Evolutionary conservation across 805 yeast species (phyloP).

Genomic region (Barnettozyma sucrosica): DNA sequence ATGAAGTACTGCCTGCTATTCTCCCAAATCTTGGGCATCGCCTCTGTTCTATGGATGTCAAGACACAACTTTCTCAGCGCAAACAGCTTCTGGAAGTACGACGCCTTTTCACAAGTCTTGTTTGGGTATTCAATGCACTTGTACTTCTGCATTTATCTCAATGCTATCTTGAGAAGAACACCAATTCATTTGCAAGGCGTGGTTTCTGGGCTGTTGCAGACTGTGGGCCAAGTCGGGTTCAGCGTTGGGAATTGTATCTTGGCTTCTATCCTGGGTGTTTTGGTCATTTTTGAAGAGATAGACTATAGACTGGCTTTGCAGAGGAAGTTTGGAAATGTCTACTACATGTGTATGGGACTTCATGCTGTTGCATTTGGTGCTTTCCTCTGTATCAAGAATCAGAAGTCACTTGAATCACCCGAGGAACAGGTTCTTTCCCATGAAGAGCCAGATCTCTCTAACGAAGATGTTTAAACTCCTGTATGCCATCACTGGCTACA

Average conservation of each 20-base stretch:
- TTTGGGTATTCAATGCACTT: constrained; percentile 26
- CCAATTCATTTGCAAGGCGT: constrained; percentile 36
- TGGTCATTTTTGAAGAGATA: background rate
- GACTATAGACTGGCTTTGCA: constrained; percentile 4
- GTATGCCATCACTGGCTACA: too few species aligned
- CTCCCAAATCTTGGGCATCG: constrained; percentile 14
- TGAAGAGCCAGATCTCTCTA: background rate
- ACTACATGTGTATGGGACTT: constrained; percentile 9
- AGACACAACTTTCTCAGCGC: constrained; percentile 13
- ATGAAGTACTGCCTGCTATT: constrained; percentile 14
- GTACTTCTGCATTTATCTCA: constrained; percentile 31
- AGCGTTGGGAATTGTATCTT: constrained; percentile 27
- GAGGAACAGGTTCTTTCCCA: background rate
- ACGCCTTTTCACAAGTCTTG: constrained; percentile 23
- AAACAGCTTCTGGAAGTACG: constrained; percentile 28
- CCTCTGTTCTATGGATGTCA: constrained; percentile 23
- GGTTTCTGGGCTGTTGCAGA: constrained; percentile 32
- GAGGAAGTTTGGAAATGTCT: constrained; percentile 5
- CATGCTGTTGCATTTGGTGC: constrained; percentile 4
- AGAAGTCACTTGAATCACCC: constrained; percentile 7
- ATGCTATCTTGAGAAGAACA: constrained; percentile 27
- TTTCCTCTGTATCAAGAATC: constrained; percentile 8
- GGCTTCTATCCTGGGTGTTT: constrained; percentile 26
- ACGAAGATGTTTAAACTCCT: too few species aligned
- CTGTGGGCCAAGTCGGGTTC: constrained; percentile 31